Conservation (phyloP, 1,284 basidiomycete species). For the Leccinum subfulvum region DNA sequence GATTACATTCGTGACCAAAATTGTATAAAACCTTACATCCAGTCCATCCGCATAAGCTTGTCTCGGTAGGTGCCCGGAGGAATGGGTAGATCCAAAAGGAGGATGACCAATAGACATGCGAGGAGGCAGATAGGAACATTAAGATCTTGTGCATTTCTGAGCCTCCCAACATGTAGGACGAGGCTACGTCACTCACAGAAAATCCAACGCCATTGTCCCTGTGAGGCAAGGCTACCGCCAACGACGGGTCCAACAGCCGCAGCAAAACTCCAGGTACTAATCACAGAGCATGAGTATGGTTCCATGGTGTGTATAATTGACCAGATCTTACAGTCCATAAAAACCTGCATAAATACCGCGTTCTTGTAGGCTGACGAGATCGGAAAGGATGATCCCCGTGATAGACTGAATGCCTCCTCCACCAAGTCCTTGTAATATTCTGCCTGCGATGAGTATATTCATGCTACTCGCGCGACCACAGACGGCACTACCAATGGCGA, state of each 20-base stretch:
- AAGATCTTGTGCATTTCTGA: slow-evolving; percentile 12
- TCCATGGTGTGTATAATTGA: not conserved
- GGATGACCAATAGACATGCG: slow-evolving; percentile 6
- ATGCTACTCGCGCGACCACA: not conserved
- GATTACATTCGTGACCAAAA: not conserved
- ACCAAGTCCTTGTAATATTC: not conserved
- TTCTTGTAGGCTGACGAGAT: not conserved
- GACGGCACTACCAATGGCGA: slow-evolving; percentile 11
- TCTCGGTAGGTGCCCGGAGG: slow-evolving; percentile 10
- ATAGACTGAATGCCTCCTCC: slow-evolving; percentile 1
- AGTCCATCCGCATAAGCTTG: slow-evolving; percentile 19
- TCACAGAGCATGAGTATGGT: not conserved
- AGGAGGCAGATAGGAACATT: slow-evolving; percentile 16
- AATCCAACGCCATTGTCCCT: slow-evolving; percentile 19
- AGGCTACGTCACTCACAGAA: slow-evolving; percentile 12
- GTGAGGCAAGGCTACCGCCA: slow-evolving; percentile 15
- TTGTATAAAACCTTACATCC: slow-evolving; percentile 9
- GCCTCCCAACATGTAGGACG: not conserved
- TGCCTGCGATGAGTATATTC: not conserved
- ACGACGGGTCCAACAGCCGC: slow-evolving; percentile 16
- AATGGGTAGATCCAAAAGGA: slow-evolving; percentile 14
- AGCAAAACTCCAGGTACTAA: slow-evolving; percentile 18
- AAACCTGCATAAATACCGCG: not conserved
- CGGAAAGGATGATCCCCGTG: not conserved
- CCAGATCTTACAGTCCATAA: slow-evolving; percentile 2